Evolutionary conservation across 169 alveolate genomes (phyloP).

Genomic region (Plasmodium knowlesi): DNA sequence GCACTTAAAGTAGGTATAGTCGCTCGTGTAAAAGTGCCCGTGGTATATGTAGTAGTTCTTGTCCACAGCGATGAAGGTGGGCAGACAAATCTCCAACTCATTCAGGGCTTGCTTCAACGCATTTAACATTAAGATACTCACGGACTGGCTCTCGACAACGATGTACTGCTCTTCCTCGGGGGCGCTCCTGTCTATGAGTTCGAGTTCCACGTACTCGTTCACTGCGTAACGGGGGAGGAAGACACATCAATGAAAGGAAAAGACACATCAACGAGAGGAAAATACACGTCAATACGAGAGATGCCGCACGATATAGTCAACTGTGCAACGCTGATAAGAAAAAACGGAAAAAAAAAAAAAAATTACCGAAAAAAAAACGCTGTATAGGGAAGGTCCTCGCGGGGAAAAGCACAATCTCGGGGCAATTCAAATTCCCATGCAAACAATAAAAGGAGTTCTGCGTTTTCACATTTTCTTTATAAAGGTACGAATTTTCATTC

Average conservation of each 20-base stretch:
- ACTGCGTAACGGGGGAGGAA: background rate
- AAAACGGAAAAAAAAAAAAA: background rate
- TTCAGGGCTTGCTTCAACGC: constrained; percentile 37
- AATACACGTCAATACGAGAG: too few relatives aligned
- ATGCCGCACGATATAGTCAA: too few relatives aligned
- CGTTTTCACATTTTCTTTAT: constrained; percentile 37
- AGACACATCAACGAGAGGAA: too few relatives aligned
- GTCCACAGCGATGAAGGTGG: constrained; percentile 53
- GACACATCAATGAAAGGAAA: background rate
- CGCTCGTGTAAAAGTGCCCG: constrained; percentile 60
- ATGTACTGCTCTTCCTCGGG: constrained; percentile 44
- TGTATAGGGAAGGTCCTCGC: constrained; percentile 58
- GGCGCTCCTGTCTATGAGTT: constrained; percentile 26
- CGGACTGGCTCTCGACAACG: constrained; percentile 10
- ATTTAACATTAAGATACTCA: constrained; percentile 32
- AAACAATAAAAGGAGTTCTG: constrained; percentile 64
- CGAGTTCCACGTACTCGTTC: constrained; percentile 60
- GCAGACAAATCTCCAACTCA: constrained; percentile 42
- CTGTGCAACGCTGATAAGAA: too few relatives aligned
- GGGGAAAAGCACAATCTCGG: constrained; percentile 43
- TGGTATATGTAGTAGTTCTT: constrained; percentile 41
- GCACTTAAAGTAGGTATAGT: constrained; percentile 56
- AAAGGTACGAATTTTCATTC: background rate
- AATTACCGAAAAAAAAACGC: constrained; percentile 62
- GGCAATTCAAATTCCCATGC: constrained; percentile 63